Percentiles rank a stretch among this genome's conserved stretches.
phyloP scores from a whole-genome alignment of 2,329 filamentous ascomycete species.

The Fusarium subtropicale region DNA sequence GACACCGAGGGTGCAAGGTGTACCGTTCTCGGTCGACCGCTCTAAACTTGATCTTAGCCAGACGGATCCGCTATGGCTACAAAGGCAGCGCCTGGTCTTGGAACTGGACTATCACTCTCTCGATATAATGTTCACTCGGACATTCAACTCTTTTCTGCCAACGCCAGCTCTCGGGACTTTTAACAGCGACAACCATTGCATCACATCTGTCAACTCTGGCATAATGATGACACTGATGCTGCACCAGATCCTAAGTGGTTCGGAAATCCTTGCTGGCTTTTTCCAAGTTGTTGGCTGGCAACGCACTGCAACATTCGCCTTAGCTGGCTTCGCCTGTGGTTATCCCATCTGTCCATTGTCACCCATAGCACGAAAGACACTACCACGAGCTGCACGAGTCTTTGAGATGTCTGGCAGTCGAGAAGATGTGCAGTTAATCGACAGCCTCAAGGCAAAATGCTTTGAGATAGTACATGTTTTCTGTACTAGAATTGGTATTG shows the following conservation, averaged over 20 bases:
- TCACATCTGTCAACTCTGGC: constrained; percentile 42
- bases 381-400: constrained; percentile 29
- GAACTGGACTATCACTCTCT: constrained; percentile 59
- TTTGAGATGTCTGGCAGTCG: constrained; percentile 23
- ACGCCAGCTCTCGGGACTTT: constrained; percentile 45
- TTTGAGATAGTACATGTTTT: constrained; percentile 38
- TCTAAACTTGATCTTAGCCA: constrained; percentile 49
- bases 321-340: constrained; percentile 43
- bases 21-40: constrained; percentile 55
- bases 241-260: constrained; percentile 44
- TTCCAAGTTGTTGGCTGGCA: constrained; percentile 48
- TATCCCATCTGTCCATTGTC: constrained; percentile 46
- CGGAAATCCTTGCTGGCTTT: constrained; percentile 47
- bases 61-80: constrained; percentile 57
- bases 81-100: constrained; percentile 55
- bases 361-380: constrained; percentile 30
- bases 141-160: constrained; percentile 54
- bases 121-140: constrained; percentile 53
- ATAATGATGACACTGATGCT: constrained; percentile 47
- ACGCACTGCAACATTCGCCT: constrained; percentile 38
- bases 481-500: constrained; percentile 37
- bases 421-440: constrained; percentile 12
- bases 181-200: constrained; percentile 45
- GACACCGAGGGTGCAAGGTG: constrained; percentile 50
- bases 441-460: constrained; percentile 25